Percentiles rank a stretch among this genome's conserved stretches.
phyloP scores from a whole-genome alignment of 495 filamentous ascomycete genomes.

The Cercophora samala region DNA sequence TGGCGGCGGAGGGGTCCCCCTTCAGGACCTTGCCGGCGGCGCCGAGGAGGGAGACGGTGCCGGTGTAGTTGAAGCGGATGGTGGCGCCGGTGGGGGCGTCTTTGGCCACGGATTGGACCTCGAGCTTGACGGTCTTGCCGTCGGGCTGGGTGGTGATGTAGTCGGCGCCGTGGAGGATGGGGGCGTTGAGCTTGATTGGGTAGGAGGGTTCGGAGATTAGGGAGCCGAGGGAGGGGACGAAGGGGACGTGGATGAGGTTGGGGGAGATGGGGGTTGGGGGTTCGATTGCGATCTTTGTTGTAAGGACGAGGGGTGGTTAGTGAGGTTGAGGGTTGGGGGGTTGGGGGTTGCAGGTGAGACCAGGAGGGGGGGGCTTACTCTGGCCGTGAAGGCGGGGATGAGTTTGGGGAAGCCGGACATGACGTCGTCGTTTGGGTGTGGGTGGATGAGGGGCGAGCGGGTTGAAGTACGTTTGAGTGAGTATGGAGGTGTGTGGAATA shows the following conservation, averaged over 20 bases:
- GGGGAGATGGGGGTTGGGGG: constrained; percentile 28
- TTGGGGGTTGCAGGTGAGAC: background rate
- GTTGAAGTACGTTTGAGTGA: too few relatives aligned
- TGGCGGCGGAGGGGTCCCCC: constrained; percentile 45
- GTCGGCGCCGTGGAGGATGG: constrained; percentile 30
- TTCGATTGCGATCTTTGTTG: constrained; percentile 38
- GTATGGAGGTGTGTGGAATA: too few relatives aligned
- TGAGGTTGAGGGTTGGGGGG: background rate
- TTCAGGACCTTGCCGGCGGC: constrained; percentile 42
- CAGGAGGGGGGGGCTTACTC: constrained; percentile 26
- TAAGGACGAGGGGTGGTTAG: background rate
- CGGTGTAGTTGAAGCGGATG: constrained; percentile 52
- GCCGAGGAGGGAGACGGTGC: constrained; percentile 41
- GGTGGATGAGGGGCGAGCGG: background rate
- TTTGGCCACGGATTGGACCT: constrained; percentile 49
- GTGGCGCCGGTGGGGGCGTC: constrained; percentile 36
- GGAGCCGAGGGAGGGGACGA: constrained; percentile 22
- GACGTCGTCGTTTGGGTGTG: too few relatives aligned
- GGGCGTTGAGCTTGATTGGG: constrained; percentile 37
- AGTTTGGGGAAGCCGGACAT: constrained; percentile 45
- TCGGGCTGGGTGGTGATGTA: constrained; percentile 49
- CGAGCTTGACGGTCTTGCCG: constrained; percentile 47
- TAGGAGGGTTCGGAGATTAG: constrained; percentile 36
- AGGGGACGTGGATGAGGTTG: constrained; percentile 16
- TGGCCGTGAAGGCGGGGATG: constrained; percentile 44